A percentile compares a stretch with the other conserved stretches of the same genome.
These are phyloP conservation scores for Fragaria ananassa DNA, from an alignment of 306 rosid genomes.

Conservation along the genomic window DNA sequence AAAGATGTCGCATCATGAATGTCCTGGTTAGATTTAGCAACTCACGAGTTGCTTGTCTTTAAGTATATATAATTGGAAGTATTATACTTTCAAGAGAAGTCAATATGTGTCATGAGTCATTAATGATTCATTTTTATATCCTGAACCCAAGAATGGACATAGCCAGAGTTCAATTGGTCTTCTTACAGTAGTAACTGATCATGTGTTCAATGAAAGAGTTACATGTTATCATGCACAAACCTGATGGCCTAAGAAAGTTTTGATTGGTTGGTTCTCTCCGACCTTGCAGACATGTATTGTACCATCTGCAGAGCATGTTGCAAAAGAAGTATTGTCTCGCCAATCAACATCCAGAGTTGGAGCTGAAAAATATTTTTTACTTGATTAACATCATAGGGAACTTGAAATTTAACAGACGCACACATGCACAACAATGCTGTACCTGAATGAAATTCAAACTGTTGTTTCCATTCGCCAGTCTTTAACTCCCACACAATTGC, in stretches of 20 bases:
- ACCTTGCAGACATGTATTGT: constrained; percentile 63
- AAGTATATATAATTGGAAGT: background rate
- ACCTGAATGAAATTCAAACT: constrained; percentile 67
- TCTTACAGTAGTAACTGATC: background rate
- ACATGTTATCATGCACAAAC: constrained; percentile 23
- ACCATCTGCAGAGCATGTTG: constrained; percentile 62
- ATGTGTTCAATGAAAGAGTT: background rate
- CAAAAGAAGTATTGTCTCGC: constrained; percentile 57
- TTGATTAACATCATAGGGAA: background rate
- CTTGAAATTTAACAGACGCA: background rate
- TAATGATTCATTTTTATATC: background rate
- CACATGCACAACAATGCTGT: constrained; percentile 2
- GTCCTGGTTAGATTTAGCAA: background rate
- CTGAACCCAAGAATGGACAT: background rate
- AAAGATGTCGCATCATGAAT: background rate
- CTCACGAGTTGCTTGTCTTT: background rate
- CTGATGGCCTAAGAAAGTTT: constrained; percentile 65
- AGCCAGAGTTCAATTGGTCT: background rate
- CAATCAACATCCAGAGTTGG: constrained; percentile 73
- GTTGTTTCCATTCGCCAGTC: constrained; percentile 65
- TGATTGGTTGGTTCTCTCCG: constrained; percentile 57
- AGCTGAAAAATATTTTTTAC: constrained; percentile 35
- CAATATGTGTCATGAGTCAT: background rate
- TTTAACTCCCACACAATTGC: constrained; percentile 64
- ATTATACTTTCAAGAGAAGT: background rate